Evolutionary conservation across 805 yeast species (phyloP), one percentile per base, ranked within the genome.

Genomic region (Kockiozyma suomiensis): DNA sequence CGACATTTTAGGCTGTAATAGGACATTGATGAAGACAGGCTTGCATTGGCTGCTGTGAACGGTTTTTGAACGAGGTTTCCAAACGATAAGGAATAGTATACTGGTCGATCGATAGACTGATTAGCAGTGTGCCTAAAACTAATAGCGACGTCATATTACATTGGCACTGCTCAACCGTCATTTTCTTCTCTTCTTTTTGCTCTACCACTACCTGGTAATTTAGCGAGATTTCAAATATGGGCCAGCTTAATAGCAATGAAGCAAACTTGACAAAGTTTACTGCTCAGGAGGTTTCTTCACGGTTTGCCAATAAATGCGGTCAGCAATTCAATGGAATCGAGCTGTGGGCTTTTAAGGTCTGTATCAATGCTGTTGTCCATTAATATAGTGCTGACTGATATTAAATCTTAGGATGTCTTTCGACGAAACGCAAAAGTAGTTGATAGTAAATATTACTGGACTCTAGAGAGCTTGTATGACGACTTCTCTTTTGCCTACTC

Each of bases 251-350:
- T 19, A 62, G 65, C 41, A 28, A 38, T 35, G 58, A 60, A 10
- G 19, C 45, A n/a, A 47, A n/a, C 26, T 45, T 45, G 21, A n/a
- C 53, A 26, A 53, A 37, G 32, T 48, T 65, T 40, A 57, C 68
- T 10, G 60, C 68, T 10, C 68, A 64, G 41, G 72, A 72, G 55
- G 66, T 73, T 2, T 56, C 71, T 2, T 35, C 57, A 5, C 55
- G 68, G 26, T 76, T 76, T 57, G 69, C 73, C 7, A 69, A 65
- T 43, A 65, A 69, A n/a, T 75, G 78, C 53, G 73, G 72, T 0
- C 65, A 67, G 25, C 72, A 68, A 35, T 71, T 72, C 41, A 58
- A 70, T 25, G 74, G 77, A 1, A 73, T 76, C 33, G 79, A 77
- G 61, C 62, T 75, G 19, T 66, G 74, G 60, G 69, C 75, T 1